phyloP scores from a whole-genome alignment of 805 yeast species.

The Yamadazyma akitaensis region DNA sequence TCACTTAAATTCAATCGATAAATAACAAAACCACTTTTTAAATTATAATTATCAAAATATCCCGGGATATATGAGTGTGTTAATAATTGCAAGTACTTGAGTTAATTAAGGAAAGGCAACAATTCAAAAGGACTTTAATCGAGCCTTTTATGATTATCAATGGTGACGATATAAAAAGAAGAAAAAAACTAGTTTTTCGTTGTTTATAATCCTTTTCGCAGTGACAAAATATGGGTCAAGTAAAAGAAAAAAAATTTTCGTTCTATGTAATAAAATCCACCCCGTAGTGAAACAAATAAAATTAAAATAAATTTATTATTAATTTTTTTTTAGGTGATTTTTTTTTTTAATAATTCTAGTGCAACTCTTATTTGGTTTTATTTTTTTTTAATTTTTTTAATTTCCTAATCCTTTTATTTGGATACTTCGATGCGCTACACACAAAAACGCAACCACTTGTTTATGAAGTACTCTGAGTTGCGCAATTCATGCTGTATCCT shows the following conservation, averaged over 20 bases:
- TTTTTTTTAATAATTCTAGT: background rate
- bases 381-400: too few relatives aligned
- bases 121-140: background rate
- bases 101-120: background rate
- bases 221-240: constrained; percentile 1
- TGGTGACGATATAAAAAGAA: constrained; percentile 4
- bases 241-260: constrained; percentile 3
- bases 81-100: background rate
- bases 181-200: constrained; percentile 7
- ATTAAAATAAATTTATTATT: background rate
- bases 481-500: background rate
- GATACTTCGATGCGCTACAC: background rate
- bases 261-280: constrained; percentile 3
- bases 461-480: background rate
- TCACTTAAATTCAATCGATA: background rate
- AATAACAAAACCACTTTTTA: background rate
- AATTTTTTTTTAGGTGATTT: background rate
- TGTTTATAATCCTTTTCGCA: constrained; percentile 10
- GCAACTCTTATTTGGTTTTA: background rate
- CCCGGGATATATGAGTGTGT: background rate
- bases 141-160: background rate
- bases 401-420: background rate
- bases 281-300: constrained; percentile 4
- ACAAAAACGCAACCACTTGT: background rate
- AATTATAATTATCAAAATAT: too few relatives aligned